A percentile compares a stretch with the other conserved stretches of the same genome.
phyloP scores from a whole-genome alignment of 805 yeast species.

The Wickerhamomyces sydowiorum region DNA sequence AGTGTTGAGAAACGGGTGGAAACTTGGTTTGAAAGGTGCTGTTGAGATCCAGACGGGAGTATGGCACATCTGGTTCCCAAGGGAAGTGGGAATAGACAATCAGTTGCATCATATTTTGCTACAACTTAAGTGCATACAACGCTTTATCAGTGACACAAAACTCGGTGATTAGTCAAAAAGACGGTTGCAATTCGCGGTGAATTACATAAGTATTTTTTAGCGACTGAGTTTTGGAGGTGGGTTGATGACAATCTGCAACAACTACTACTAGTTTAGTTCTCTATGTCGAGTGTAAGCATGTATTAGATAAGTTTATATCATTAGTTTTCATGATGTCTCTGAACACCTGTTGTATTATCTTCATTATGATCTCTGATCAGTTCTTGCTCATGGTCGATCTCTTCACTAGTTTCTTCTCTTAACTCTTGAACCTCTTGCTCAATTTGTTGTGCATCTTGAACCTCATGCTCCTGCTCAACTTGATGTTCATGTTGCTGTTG shows the following conservation, averaged over 20 bases:
- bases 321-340: conserved; percentile 4
- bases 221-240: background rate
- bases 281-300: too few species aligned
- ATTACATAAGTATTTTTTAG: background rate
- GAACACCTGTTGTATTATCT: conserved; percentile 7
- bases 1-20: background rate
- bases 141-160: background rate
- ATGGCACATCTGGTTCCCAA: background rate
- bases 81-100: too few species aligned
- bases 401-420: background rate
- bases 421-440: background rate
- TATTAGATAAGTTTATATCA: background rate
- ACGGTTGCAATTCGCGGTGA: too few species aligned
- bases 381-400: background rate
- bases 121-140: too few species aligned
- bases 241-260: too few species aligned
- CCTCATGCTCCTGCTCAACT: background rate
- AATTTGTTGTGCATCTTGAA: background rate
- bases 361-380: background rate
- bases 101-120: too few species aligned
- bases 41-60: background rate
- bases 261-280: too few species aligned
- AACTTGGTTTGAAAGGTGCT: background rate
- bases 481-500: background rate
- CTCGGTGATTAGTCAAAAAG: too few species aligned